Conservation (phyloP, 2,329 filamentous ascomycete species). For the Epichloe amarillans region DNA sequence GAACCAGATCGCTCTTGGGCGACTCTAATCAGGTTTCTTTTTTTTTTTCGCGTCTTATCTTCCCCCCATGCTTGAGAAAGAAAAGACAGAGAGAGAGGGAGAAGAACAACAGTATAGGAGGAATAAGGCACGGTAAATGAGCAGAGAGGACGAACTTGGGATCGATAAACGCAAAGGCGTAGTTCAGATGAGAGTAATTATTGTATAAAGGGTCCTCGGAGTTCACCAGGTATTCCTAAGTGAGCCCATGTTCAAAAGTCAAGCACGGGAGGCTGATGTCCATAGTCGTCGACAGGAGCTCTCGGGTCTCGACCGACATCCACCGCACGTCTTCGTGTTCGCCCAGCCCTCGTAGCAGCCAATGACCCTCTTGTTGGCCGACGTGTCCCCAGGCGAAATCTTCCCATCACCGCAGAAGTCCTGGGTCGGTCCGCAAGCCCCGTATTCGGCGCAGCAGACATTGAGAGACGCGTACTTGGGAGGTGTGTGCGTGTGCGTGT, state of each 20-base stretch:
- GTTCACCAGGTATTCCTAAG: not conserved
- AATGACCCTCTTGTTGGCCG: slow-evolving; percentile 9
- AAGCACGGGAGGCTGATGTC: too few species aligned
- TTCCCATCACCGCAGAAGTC: slow-evolving; percentile 21
- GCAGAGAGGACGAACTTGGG: too few species aligned
- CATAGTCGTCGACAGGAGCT: slow-evolving; percentile 5
- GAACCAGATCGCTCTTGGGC: slow-evolving; percentile 14
- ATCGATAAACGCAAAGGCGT: slow-evolving; percentile 18
- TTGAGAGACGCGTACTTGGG: slow-evolving; percentile 16
- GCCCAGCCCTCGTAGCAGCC: slow-evolving; percentile 22
- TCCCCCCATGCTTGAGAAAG: too few species aligned
- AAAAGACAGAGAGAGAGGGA: too few species aligned
- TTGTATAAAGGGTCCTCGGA: slow-evolving; percentile 15
- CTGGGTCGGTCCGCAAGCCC: slow-evolving; percentile 3
- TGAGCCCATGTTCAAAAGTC: too few species aligned
- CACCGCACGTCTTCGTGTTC: too few species aligned
- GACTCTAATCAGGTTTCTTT: too few species aligned
- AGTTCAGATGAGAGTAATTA: slow-evolving; percentile 19
- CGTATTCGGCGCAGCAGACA: slow-evolving; percentile 19
- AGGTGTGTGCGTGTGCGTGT: too few species aligned
- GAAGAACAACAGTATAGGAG: too few species aligned
- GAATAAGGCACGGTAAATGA: too few species aligned
- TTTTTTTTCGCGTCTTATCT: too few species aligned
- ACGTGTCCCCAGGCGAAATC: slow-evolving; percentile 2
- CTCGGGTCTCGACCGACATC: not conserved